Evolutionary conservation across 192 early-diverging fungal species (phyloP), one percentile per base, ranked within the genome.

Genomic region (Rhizophagus sp.): DNA sequence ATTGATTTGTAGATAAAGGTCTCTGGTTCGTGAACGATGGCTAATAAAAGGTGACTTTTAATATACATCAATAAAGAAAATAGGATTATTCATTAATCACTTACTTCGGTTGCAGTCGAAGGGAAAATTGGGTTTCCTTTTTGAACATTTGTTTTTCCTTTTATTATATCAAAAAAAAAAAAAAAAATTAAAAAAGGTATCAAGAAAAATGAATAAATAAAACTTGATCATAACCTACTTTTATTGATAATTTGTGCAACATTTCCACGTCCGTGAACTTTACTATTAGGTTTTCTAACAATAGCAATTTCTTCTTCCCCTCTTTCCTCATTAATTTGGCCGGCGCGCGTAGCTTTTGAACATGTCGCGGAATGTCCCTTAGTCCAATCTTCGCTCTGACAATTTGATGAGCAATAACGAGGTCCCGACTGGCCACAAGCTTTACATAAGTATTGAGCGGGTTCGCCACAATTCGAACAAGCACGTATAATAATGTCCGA

Each of bases 171-270:
- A 41, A 41, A 30, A 30, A 41, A 41, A 41, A 41, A 41, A 41
- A 41, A 41, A 41, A 41, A 41, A 41, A 41, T 22, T 2, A 22
- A 57, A 19, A 19, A 5, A 57, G 12, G 50, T 47, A 19, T 57
- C 17, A n/a, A n/a, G 17, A 57, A 17, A 4, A 57, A 47, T 13
- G 19, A 57, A 57, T 19, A 57, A 57, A 22, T 57, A 57, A 1
- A 57, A 19, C 4, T 34, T 67, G n/a, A 30, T 19, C 15, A 25
- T 34, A 12, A 25, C 30, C 2, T 13, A 17, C 19, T 67, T 33
- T 25, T 34, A 67, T 67, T 67, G 15, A 67, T 67, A 67, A 67
- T 9, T 67, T 67, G 65, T 67, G 65, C 65, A 30, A 67, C 30
- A 25, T 67, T n/a, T 67, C 65, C 65, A 13, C 65, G 25, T 19